Evolutionary conservation across 2,329 filamentous ascomycete species (phyloP), one percentile per base, ranked within the genome.

Genomic region (Colletotrichum coccodes): DNA sequence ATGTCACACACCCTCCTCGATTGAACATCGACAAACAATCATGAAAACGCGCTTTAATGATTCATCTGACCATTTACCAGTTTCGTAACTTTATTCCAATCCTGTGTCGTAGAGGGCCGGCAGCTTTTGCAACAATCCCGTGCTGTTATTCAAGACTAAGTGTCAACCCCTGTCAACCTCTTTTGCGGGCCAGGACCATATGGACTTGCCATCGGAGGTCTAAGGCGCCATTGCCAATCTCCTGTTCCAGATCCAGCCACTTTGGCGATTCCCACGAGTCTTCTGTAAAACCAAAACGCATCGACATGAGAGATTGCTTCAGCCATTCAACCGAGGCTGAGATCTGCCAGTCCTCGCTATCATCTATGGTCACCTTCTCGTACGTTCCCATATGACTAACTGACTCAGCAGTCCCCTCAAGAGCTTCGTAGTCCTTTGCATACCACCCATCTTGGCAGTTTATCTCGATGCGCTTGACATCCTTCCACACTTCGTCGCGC

Each of bases 171-270:
- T 9, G 26, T 42, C n/a, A 52, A 42, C 26, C 52, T 46, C 52
- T 46, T 60, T 46, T 68, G 9, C 59, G 26, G 6, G 64, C 64
- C 11, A 64, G 46, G 6, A 58, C 53, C 60, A 64, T 68, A 9
- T 64, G 60, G 23, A 68, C 64, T 34, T 68, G 64, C 60, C 64
- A 68, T 23, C 58, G 21, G 26, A 68, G 32, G 11, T 68, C 52
- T 36, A 64, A 18, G 6, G 60, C 34, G 6, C 44, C 60, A 4
- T 28, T 32, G 4, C 38, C 44, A 32, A 62, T 38, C 6, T 53
- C 59, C 8, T 47, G 4, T 32, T 46, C 12, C 3, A 67, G 52
- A 5, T 52, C 53, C 32, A 28, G 46, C 60, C 60, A 68, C 23
- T 53, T 52, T 9, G 36, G 23, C 18, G 64, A 68, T 9, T 28